Conservation (phyloP, 768 basidiomycete species). For the Lepiota brunneoincarnata region DNA sequence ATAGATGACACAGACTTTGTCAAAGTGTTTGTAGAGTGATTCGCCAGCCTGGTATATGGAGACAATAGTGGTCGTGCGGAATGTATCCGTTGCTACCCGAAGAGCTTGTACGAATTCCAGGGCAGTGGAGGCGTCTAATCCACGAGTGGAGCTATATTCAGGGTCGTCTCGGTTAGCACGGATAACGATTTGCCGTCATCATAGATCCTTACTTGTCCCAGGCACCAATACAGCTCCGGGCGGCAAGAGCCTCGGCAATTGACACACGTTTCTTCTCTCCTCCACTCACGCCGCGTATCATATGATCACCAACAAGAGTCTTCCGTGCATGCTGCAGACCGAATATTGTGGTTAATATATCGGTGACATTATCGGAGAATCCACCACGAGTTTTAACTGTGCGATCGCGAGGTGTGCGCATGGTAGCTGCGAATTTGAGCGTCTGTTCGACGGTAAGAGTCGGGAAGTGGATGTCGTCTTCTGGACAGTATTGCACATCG, state of each 20-base stretch:
- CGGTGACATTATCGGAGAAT: conserved; percentile 41
- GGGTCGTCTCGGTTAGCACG: not conserved
- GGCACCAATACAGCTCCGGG: conserved; percentile 51
- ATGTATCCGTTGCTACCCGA: conserved; percentile 59
- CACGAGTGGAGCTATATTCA: conserved; percentile 54
- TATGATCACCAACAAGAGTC: conserved; percentile 77
- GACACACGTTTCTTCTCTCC: conserved; percentile 83
- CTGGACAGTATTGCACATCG: conserved; percentile 78
- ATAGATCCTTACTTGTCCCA: conserved; percentile 59
- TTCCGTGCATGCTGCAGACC: conserved; percentile 71
- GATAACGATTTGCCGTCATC: not conserved
- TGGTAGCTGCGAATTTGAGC: conserved; percentile 63
- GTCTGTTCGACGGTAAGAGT: conserved; percentile 81
- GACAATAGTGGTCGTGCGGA: conserved; percentile 61
- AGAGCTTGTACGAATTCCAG: conserved; percentile 70
- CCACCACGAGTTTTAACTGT: conserved; percentile 39
- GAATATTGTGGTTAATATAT: conserved; percentile 64
- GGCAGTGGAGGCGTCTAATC: conserved; percentile 68
- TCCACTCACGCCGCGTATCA: conserved; percentile 68
- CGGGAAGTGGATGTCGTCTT: conserved; percentile 86
- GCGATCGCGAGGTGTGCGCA: conserved; percentile 61
- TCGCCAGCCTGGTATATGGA: conserved; percentile 86
- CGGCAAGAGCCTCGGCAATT: conserved; percentile 63
- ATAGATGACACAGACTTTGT: conserved; percentile 80
- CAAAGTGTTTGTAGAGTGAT: conserved; percentile 60